Evolutionary conservation across 2,329 filamentous ascomycete genomes (phyloP).

Genomic region (Trichoderma sp.): DNA sequence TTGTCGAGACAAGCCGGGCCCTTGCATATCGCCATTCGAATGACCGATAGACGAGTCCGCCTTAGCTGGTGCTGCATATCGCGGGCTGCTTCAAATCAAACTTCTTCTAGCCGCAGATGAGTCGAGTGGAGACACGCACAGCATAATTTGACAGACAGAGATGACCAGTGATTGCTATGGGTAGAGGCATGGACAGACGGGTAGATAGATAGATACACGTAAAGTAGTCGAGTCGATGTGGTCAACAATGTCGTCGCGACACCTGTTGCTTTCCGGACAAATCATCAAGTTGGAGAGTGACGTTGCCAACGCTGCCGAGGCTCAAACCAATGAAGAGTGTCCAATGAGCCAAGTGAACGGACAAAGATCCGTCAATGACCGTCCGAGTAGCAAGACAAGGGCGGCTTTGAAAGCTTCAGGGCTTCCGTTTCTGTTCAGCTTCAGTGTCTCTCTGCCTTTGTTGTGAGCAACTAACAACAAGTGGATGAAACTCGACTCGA

Average conservation of each 20-base stretch:
- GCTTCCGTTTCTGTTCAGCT: neutral
- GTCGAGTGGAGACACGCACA: neutral
- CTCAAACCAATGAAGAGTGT: neutral
- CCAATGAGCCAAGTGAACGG: neutral
- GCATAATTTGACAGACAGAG: neutral
- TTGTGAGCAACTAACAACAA: neutral
- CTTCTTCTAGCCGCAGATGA: neutral
- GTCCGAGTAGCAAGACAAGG: neutral
- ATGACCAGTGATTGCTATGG: neutral
- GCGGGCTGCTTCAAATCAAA: neutral
- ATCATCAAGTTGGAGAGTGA: neutral
- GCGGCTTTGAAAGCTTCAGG: neutral
- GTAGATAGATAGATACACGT: too few species aligned
- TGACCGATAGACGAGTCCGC: neutral
- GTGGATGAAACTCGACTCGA: neutral
- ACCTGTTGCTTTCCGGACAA: neutral
- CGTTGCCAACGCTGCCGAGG: neutral
- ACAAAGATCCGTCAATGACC: neutral
- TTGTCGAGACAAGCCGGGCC: neutral
- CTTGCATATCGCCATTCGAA: neutral
- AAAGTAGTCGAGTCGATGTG: neutral
- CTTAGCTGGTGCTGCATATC: neutral
- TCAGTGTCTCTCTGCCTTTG: conserved; percentile 3
- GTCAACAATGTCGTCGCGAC: neutral
- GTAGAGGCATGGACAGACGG: neutral